A percentile compares a stretch with the other conserved stretches of the same genome.
Conservation (phyloP, 345 rosid species). For the Nasturtium officinale region DNA sequence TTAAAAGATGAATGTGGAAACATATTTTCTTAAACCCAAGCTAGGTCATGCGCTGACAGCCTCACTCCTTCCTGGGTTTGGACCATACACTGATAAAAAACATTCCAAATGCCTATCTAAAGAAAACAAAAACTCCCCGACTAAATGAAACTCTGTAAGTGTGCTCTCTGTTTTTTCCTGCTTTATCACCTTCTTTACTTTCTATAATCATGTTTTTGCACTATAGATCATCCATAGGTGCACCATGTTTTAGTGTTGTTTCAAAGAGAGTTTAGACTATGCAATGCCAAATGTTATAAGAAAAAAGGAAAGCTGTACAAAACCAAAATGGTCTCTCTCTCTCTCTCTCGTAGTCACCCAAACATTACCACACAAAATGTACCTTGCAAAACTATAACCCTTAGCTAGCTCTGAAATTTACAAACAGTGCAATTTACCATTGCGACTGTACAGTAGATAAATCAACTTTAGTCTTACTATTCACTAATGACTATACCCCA, state of each 20-base stretch:
- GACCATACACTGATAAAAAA: slow-evolving; percentile 37
- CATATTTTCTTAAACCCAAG: slow-evolving; percentile 42
- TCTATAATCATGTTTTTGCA: neutral
- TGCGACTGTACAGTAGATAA: slow-evolving; percentile 9
- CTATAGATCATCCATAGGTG: neutral
- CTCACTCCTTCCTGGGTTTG: slow-evolving; percentile 75
- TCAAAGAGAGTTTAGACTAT: slow-evolving; percentile 2
- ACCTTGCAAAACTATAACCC: no score
- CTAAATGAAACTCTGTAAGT: slow-evolving; percentile 11
- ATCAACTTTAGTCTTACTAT: slow-evolving; percentile 19
- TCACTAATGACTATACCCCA: slow-evolving; percentile 16
- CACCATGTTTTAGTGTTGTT: slow-evolving; percentile 27
- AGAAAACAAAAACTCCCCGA: neutral
- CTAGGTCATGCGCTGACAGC: slow-evolving; percentile 94
- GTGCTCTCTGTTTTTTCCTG: slow-evolving; percentile 6
- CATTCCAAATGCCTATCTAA: neutral
- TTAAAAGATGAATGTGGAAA: slow-evolving; percentile 45
- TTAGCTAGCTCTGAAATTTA: slow-evolving; percentile 5
- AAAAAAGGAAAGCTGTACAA: slow-evolving; percentile 5
- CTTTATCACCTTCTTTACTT: neutral
- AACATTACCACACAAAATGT: slow-evolving; percentile 30
- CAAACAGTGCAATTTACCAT: slow-evolving; percentile 5
- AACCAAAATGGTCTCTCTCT: slow-evolving; percentile 1
- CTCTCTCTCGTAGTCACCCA: slow-evolving; percentile 18
- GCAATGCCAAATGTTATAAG: slow-evolving; percentile 10